Percentiles rank a stretch among this genome's conserved stretches.
Evolutionary conservation across 805 yeast genomes (phyloP).

Genomic region (Yarrowia sp.): DNA sequence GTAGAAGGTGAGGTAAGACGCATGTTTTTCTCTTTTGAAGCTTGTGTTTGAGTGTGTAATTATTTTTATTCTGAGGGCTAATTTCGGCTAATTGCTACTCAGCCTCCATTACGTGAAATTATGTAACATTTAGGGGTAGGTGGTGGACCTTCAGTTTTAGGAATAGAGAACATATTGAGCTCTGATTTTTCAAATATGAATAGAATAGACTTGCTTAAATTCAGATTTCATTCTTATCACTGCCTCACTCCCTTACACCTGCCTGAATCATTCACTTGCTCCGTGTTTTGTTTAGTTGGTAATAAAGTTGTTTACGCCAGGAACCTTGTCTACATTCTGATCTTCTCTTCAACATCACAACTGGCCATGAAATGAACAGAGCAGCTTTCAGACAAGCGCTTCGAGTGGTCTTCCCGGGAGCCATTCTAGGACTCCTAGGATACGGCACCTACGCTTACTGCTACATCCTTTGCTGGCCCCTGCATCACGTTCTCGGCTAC

Average conservation of each 20-base stretch:
- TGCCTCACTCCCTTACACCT: background rate
- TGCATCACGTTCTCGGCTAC: slow-evolving; percentile 37
- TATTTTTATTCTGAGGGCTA: too few species aligned
- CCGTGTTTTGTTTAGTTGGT: background rate
- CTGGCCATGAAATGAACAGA: slow-evolving; percentile 16
- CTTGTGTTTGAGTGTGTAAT: too few species aligned
- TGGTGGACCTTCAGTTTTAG: too few species aligned
- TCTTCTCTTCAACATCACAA: background rate
- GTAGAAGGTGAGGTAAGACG: too few species aligned
- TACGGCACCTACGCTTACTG: slow-evolving; percentile 48
- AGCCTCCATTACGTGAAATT: too few species aligned
- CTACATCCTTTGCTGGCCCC: slow-evolving; percentile 47
- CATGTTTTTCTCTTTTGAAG: too few species aligned
- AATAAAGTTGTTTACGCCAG: slow-evolving; percentile 6
- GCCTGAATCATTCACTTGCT: background rate
- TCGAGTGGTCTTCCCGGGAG: slow-evolving; percentile 17
- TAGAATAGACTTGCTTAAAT: too few species aligned
- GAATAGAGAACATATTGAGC: too few species aligned
- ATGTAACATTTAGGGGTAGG: too few species aligned
- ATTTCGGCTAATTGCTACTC: too few species aligned
- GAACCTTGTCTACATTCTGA: slow-evolving; percentile 5
- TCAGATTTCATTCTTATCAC: too few species aligned
- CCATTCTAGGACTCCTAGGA: slow-evolving; percentile 38
- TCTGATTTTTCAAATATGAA: too few species aligned
- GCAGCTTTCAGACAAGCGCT: slow-evolving; percentile 9